Evolutionary conservation across 2,329 filamentous ascomycete genomes (phyloP), one percentile per base, ranked within the genome.

Genomic region (Neofusicoccum ribis): DNA sequence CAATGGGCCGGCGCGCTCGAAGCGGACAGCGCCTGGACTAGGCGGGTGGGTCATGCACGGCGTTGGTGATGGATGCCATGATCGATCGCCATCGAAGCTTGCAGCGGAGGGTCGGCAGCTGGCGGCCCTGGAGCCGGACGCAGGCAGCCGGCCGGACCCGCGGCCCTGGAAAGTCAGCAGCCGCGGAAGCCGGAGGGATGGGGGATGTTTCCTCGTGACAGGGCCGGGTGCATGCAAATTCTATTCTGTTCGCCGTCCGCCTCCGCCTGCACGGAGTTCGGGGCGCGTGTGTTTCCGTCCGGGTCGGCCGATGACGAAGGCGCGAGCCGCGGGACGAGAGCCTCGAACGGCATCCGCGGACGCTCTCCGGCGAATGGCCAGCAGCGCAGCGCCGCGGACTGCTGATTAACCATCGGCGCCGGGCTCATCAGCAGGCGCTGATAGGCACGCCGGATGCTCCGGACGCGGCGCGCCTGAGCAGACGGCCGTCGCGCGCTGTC

Each of bases 371-470:
- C 23, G 23, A 4, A 5, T 27, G 49, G 23, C 23, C 23, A 23
- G 23, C 23, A 23, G 23, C 23, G 23, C 23, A 23, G 23, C 23
- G 23, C 23, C 23, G 23, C 3, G 5, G n/a, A 17, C 46, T 31
- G 46, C 46, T 54, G 50, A 23, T 34, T n/a, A 9, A 17, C 27
- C 51, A 41, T 8, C 17, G 2, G 51, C 51, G 14, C n/a, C n/a
- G 14, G 31, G 8, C 14, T 31, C 27, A 31, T 31, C 27, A 31
- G 27, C 27, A 31, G 27, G 27, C 27, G 9, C 41, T 46, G 54
- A 59, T 44, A 46, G 54, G 39, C 39, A 59, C 6, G 41, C 41
- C 54, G 54, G 54, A 59, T 34, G 54, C 9, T 27, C 54, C 54
- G 54, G 54, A 58, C 36, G 36, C 51, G 51, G 51, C 34, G 51